Base-by-base conservation (phyloP, 1,139 yeast genomes). In the Pneumocystis murina region DNA sequence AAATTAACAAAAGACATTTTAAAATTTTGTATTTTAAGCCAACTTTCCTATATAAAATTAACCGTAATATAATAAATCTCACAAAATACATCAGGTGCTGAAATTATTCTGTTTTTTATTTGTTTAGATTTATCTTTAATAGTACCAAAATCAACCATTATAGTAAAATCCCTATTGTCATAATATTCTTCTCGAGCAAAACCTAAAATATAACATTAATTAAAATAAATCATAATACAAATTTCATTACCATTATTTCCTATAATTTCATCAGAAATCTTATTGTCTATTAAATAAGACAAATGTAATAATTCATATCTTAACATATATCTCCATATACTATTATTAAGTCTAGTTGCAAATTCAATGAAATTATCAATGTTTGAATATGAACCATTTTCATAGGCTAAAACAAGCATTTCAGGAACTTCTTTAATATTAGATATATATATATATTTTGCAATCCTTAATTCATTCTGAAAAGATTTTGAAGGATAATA, bases 291-390 rank as follows among this genome's bases (percentile, higher is more conserved):
- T 48, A 48, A 24, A 24, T 48, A 48, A n/a, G 55, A 48, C 20
- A 48, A 24, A 48, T 48, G 55, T 30, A 20, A 48, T 20, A 24
- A 48, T 20, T 48, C 55, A 2, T 48, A 8, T 48, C n/a, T 48
- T 24, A 48, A 48, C 12, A 66, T 40, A 14, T 68, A 67, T 40
- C 64, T 66, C 63, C 68, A 65, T 39, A 64, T 33, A 43, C 69
- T 65, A n/a, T 62, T 58, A 17, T 67, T 60, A 67, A 67, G 59
- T 63, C 70, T 62, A 69, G 63, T 35, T 67, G 63, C 41, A 68
- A 85, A 82, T 17, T 80, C 80, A 41, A 84, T 71, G 69, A 87
- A 82, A 12, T 87, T 83, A 62, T 80, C 80, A 38, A 87, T 71
- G 70, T 87, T 87, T 64, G 83, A 83, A 71, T 78, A 86, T 0